Evolutionary conservation across 2,329 filamentous ascomycete genomes (phyloP).

Genomic region (Penicillium sp.): DNA sequence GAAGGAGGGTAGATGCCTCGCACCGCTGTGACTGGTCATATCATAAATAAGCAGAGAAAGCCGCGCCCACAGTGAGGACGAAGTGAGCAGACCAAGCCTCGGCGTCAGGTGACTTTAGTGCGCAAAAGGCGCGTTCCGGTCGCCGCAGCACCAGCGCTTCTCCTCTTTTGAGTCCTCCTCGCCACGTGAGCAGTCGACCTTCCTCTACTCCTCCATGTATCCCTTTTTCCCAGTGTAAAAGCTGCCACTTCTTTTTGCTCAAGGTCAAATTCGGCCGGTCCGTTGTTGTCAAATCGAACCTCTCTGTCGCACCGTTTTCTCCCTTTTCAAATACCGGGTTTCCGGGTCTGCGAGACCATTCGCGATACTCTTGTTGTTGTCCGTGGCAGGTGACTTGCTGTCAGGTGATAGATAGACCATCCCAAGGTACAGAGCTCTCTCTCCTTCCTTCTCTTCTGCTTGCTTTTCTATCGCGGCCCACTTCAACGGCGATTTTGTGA

Average conservation of each 20-base stretch:
- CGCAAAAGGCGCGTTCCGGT: slow-evolving; percentile 29
- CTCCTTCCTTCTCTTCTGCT: slow-evolving; percentile 24
- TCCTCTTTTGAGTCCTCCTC: slow-evolving; percentile 32
- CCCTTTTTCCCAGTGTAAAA: slow-evolving; percentile 35
- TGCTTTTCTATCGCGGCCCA: slow-evolving; percentile 17
- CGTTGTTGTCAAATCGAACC: slow-evolving; percentile 15
- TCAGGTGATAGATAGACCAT: slow-evolving; percentile 50
- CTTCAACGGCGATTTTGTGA: slow-evolving; percentile 10
- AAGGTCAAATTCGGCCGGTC: slow-evolving; percentile 24
- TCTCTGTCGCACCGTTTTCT: slow-evolving; percentile 22
- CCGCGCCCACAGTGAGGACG: background rate
- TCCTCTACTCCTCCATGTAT: slow-evolving; percentile 35
- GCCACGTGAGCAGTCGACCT: slow-evolving; percentile 48
- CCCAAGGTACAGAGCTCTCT: slow-evolving; percentile 40
- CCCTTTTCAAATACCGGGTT: slow-evolving; percentile 24
- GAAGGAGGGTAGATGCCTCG: background rate
- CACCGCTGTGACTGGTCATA: slow-evolving; percentile 5
- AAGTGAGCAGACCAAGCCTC: slow-evolving; percentile 3
- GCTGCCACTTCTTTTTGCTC: slow-evolving; percentile 27
- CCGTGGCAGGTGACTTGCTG: slow-evolving; percentile 50
- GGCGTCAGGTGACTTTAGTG: slow-evolving; percentile 40
- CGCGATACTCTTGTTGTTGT: slow-evolving; percentile 43
- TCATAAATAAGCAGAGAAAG: slow-evolving; percentile 11
- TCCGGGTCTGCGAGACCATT: slow-evolving; percentile 30
- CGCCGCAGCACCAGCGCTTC: slow-evolving; percentile 29